phyloP scores from a whole-genome alignment of 116 monocot species.

The Trichopus zeylanicus region DNA sequence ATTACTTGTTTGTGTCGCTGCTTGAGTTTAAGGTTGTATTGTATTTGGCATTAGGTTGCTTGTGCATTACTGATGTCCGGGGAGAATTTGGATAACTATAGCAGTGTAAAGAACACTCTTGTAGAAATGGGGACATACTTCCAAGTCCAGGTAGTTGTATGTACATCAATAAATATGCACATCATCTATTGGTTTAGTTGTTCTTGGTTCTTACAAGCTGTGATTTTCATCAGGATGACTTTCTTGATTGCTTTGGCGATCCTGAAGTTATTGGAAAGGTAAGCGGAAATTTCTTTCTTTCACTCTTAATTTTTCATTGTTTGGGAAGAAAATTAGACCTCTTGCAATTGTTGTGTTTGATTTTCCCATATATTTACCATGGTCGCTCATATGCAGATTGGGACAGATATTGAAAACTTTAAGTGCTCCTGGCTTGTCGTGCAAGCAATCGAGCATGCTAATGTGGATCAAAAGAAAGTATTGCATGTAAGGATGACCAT shows the following conservation, averaged over 20 bases:
- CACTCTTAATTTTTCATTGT: neutral
- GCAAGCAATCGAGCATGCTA: slow-evolving; percentile 71
- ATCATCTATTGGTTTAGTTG: neutral
- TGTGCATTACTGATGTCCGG: slow-evolving; percentile 91
- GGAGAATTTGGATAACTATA: slow-evolving; percentile 68
- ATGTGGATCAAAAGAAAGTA: slow-evolving; percentile 61
- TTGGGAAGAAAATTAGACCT: too few species aligned
- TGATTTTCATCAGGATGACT: slow-evolving; percentile 80
- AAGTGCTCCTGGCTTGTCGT: slow-evolving; percentile 95
- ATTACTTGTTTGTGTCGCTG: neutral
- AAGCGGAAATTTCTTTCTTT: neutral
- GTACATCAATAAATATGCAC: neutral
- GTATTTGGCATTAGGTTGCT: slow-evolving; percentile 55
- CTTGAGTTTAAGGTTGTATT: too few species aligned
- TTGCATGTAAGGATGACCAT: slow-evolving; percentile 42
- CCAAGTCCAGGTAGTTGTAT: slow-evolving; percentile 77
- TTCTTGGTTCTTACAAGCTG: too few species aligned
- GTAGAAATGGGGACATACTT: slow-evolving; percentile 97
- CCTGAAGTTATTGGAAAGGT: slow-evolving; percentile 97
- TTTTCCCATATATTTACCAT: neutral
- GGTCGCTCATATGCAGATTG: slow-evolving; percentile 60
- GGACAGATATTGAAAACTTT: slow-evolving; percentile 96
- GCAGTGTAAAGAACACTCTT: slow-evolving; percentile 68
- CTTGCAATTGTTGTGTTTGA: too few species aligned
- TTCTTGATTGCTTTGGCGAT: slow-evolving; percentile 91